Base-by-base conservation (phyloP, 345 rosid species). In the Gossypium sturtianum region DNA sequence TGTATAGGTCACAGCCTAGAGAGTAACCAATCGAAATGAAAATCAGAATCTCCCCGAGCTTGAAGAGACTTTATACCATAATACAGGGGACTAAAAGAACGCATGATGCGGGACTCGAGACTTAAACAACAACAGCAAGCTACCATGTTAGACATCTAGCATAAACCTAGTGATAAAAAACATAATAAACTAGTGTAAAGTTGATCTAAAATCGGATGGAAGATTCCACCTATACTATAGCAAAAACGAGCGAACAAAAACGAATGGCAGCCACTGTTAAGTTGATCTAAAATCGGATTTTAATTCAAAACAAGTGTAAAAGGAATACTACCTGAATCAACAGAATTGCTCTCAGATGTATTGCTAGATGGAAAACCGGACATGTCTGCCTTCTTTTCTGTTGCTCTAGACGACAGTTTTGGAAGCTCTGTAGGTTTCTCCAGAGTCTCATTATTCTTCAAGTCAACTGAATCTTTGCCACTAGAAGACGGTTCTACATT, bases 1-100 rank as follows among this genome's bases (percentile, higher is more conserved):
- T 85, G 76, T 77, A 89, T 67, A 96, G 83, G 85, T 96, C 91
- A 82, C 99, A 96, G 12, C 82, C 98, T 96, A 66, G 80, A 81
- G n/a, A 58, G 60, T 22, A 57, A 65, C 45, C 75, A 61, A 76
- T 59, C 34, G 70, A 56, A 74, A 73, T 25, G 25, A 25, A 62
- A 66, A 80, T 68, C 15, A 77, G 43, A 74, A 80, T 34, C 44
- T 19, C 72, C 13, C 7, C 16, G 22, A 0, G 45, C 44, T 72
- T 41, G 41, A 72, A 72, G 58, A 51, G 17, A 54, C 52, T 59
- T 43, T 23, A 7, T 19, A 25, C 61, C 6, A 41, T 43, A 38
- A 19, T 20, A n/a, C 22, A 29, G 63, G 4, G 34, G 52, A 16
- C 12, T 3, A 58, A 22, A 58, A 41, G 1, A 7, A 23, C 22